A percentile compares a stretch with the other conserved stretches of the same genome.
These are phyloP conservation scores for Myriosclerotinia scirpicola DNA, from an alignment of 2,329 filamentous ascomycete species.

Conservation along the genomic window DNA sequence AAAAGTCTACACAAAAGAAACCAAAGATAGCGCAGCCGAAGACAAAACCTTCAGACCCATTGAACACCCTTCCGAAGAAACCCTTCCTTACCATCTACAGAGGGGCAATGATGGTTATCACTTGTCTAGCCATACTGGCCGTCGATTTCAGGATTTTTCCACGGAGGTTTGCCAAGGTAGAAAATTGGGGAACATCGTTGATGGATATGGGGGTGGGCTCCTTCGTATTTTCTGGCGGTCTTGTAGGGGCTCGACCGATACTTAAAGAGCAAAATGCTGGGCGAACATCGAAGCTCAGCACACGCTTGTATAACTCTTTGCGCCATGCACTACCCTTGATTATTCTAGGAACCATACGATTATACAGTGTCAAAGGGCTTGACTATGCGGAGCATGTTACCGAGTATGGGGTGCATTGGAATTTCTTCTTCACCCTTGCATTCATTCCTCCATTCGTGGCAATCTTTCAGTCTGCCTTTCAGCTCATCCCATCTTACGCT, in stretches of 20 bases:
- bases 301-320: conserved; percentile 64
- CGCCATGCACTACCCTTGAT: conserved; percentile 83
- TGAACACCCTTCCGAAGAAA: conserved; percentile 70
- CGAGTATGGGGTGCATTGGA: conserved; percentile 98
- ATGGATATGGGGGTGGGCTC: conserved; percentile 98
- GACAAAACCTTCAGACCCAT: conserved; percentile 40
- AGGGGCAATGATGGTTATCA: conserved; percentile 86
- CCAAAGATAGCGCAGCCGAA: conserved; percentile 48
- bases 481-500: conserved; percentile 73
- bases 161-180: conserved; percentile 92
- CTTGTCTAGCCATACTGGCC: conserved; percentile 88
- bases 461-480: conserved; percentile 71
- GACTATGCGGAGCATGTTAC: conserved; percentile 97
- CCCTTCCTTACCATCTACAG: conserved; percentile 92
- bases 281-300: conserved; percentile 49
- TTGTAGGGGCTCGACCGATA: conserved; percentile 82
- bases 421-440: conserved; percentile 97
- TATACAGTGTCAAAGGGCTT: conserved; percentile 87
- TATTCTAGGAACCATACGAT: conserved; percentile 73
- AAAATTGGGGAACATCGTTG: conserved; percentile 98
- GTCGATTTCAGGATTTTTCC: conserved; percentile 95
- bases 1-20: conserved; percentile 47
- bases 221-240: conserved; percentile 91
- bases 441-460: conserved; percentile 88
- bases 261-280: conserved; percentile 66